A percentile compares a stretch with the other conserved stretches of the same genome.
These are phyloP conservation scores for Diaporthe sp. DNA, from an alignment of 2,329 filamentous ascomycete species.

Conservation along the genomic window DNA sequence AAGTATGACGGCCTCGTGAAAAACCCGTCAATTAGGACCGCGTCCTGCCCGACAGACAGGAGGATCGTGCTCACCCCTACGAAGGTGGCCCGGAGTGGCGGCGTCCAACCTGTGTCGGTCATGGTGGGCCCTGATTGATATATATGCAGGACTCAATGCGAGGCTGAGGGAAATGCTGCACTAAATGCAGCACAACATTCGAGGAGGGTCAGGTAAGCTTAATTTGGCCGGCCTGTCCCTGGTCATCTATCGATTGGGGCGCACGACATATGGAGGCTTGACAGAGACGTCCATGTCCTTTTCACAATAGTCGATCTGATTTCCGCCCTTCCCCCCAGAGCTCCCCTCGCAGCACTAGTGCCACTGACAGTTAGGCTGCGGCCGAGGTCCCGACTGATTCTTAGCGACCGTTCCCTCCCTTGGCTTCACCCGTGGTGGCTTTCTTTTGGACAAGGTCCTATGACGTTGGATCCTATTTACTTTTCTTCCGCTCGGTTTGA, in stretches of 20 bases:
- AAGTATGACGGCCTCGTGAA: constrained; percentile 42
- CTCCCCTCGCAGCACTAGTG: background rate
- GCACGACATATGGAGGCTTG: background rate
- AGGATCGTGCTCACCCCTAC: constrained; percentile 17
- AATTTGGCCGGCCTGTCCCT: background rate
- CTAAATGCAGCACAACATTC: background rate
- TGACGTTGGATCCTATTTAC: background rate
- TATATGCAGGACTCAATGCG: background rate
- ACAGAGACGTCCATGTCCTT: background rate
- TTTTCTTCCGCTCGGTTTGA: background rate
- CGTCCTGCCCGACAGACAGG: background rate
- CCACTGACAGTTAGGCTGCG: background rate
- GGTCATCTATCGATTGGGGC: background rate
- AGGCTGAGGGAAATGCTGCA: background rate
- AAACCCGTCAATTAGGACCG: constrained; percentile 42
- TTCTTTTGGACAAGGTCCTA: background rate
- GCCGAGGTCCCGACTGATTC: background rate
- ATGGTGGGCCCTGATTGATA: background rate
- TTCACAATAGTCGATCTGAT: background rate
- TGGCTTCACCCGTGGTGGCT: background rate
- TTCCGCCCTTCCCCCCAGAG: background rate
- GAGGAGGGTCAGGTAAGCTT: background rate
- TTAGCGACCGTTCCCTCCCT: background rate
- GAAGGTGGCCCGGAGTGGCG: constrained; percentile 3
- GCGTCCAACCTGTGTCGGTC: background rate